phyloP scores from a whole-genome alignment of 2,329 filamentous ascomycete species.

The Hirsutella rhossiliensis region DNA sequence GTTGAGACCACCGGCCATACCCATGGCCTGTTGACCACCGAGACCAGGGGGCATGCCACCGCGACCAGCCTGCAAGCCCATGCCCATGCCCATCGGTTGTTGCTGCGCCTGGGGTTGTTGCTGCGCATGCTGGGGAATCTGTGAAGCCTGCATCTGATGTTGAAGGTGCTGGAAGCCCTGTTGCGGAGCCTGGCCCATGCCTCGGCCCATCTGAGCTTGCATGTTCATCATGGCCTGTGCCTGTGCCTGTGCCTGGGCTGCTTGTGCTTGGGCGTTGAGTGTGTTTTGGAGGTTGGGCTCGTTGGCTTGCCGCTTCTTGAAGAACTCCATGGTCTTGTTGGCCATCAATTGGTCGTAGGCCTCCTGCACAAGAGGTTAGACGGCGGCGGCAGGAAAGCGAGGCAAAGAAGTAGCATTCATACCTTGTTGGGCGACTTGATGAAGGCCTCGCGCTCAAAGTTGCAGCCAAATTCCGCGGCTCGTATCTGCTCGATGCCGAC shows the following conservation, averaged over 20 bases:
- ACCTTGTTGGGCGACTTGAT: constrained; percentile 36
- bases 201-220: constrained; percentile 38
- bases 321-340: constrained; percentile 34
- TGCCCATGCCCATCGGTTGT: constrained; percentile 14
- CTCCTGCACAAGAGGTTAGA: constrained; percentile 23
- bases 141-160: constrained; percentile 44
- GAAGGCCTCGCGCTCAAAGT: constrained; percentile 36
- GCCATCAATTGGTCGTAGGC: constrained; percentile 37
- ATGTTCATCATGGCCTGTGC: constrained; percentile 40
- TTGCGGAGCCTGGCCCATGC: constrained; percentile 35
- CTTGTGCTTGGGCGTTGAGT: constrained; percentile 32
- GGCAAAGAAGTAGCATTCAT: constrained; percentile 5
- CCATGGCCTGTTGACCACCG: constrained; percentile 24
- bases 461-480: constrained; percentile 28
- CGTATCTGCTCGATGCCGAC: constrained; percentile 27
- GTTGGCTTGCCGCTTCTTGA: constrained; percentile 37
- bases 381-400: background rate
- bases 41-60: constrained; percentile 23
- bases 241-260: constrained; percentile 24
- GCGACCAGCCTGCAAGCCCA: constrained; percentile 20
- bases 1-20: constrained; percentile 23
- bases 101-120: constrained; percentile 16
- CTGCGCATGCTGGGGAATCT: constrained; percentile 28
- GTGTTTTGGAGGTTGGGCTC: constrained; percentile 35
- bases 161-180: constrained; percentile 46